Conservation (phyloP, 116 monocot genomes). For the Trichopus zeylanicus region DNA sequence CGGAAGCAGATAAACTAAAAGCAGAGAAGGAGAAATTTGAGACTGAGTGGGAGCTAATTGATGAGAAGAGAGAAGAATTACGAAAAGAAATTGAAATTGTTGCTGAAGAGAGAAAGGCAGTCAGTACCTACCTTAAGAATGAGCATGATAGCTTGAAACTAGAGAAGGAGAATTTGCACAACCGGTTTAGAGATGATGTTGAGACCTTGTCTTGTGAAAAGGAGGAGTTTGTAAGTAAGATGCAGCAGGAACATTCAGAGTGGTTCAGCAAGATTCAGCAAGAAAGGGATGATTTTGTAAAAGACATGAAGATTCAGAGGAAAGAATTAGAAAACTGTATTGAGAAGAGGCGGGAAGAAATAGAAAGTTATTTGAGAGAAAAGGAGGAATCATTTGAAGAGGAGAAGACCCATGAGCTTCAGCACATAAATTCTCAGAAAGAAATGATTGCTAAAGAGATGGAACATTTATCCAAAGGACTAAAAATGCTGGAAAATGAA, state of each 20-base stretch:
- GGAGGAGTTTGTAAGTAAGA: slow-evolving; percentile 48
- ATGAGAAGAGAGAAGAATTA: slow-evolving; percentile 72
- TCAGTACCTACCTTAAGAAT: slow-evolving; percentile 50
- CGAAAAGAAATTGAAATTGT: slow-evolving; percentile 46
- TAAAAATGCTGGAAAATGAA: slow-evolving; percentile 55
- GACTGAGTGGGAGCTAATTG: slow-evolving; percentile 84
- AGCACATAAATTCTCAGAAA: slow-evolving; percentile 52
- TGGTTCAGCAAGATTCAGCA: slow-evolving; percentile 64
- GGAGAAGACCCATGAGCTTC: slow-evolving; percentile 49
- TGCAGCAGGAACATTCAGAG: slow-evolving; percentile 66
- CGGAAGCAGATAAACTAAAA: slow-evolving; percentile 50
- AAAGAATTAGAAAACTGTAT: slow-evolving; percentile 54
- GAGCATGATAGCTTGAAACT: slow-evolving; percentile 67
- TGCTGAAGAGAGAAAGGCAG: slow-evolving; percentile 50
- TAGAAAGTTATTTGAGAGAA: slow-evolving; percentile 62
- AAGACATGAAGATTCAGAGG: slow-evolving; percentile 62
- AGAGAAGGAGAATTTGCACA: slow-evolving; percentile 67
- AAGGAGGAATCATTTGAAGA: slow-evolving; percentile 62
- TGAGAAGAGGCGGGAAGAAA: slow-evolving; percentile 46
- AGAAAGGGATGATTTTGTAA: slow-evolving; percentile 74
- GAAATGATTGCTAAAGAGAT: slow-evolving; percentile 49
- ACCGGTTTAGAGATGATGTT: slow-evolving; percentile 43
- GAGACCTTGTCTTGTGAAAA: slow-evolving; percentile 59
- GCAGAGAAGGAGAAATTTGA: slow-evolving; percentile 94
- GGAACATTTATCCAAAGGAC: slow-evolving; percentile 46